Conservation (phyloP, 2,329 filamentous ascomycete species). For the Pleoardoris graminearum region DNA sequence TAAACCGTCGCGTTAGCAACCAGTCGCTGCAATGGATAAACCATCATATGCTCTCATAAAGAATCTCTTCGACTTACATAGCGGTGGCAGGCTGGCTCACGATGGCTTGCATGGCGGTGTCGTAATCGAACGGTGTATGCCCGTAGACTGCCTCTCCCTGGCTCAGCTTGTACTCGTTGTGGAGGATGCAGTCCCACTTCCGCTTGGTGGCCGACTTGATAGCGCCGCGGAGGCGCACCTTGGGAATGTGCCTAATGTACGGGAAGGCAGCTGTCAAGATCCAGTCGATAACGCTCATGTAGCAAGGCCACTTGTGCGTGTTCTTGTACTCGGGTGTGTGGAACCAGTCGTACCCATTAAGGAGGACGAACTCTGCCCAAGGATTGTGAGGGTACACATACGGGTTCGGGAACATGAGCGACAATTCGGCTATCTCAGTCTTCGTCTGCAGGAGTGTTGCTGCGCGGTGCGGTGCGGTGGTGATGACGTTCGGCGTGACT, state of each 20-base stretch:
- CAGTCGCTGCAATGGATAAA: no score
- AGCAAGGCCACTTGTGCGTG: slow-evolving; percentile 2
- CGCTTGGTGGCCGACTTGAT: slow-evolving; percentile 11
- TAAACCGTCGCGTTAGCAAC: no score
- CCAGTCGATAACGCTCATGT: slow-evolving; percentile 9
- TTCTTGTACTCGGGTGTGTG: not conserved
- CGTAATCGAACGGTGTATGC: not conserved
- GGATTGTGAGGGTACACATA: not conserved
- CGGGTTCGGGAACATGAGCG: slow-evolving; percentile 1
- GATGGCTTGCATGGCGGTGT: not conserved
- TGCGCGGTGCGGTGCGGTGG: no score
- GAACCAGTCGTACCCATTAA: not conserved
- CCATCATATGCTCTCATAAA: no score
- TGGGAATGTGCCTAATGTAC: slow-evolving; percentile 11
- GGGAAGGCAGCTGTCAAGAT: slow-evolving; percentile 10
- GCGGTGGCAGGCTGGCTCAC: not conserved
- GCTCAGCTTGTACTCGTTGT: not conserved
- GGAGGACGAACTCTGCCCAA: no score
- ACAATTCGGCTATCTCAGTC: not conserved
- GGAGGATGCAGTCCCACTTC: slow-evolving; percentile 7
- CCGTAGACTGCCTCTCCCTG: not conserved
- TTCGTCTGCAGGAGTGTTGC: no score
- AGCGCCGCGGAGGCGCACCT: slow-evolving; percentile 6
- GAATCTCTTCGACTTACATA: no score
- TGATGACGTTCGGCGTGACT: not conserved